Evolutionary conservation across 1,139 yeast species (phyloP), one percentile per base, ranked within the genome.

Genomic region (Yamadazyma friedrichii): DNA sequence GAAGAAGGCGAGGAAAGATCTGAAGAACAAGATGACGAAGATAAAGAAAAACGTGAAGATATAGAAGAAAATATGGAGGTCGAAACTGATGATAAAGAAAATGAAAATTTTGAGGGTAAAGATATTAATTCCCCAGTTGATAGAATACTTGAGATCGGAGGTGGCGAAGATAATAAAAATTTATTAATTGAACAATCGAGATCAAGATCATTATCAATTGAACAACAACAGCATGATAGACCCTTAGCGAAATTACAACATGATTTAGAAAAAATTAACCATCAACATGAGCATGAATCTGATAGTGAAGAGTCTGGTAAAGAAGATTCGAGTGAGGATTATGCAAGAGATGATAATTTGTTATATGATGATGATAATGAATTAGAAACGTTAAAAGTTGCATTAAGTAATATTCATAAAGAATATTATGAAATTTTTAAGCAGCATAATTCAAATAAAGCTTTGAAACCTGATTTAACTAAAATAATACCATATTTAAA

Each of bases 181-280:
- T 57, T 75, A 10, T 58, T 78, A 15, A 63, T 70, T 6, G 79
- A 74, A 41, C 83, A 78, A 52, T 78, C 80, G n/a, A 63, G 70
- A 20, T 78, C 80, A 15, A 66, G 87, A 43, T 71, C 75, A 22
- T 78, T 74, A 27, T 70, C 81, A 0, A 65, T 84, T 15, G 88
- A 82, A 51, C 82, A 80, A 42, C 89, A 78, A 63, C 88, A 75
- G 58, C 77, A 74, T 27, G 88, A 83, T 39, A 65, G 96, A 46
- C 96, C 96, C 0, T 66, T 89, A 47, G 96, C 96, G 0, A 85
- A 83, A 49, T 67, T 88, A 39, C 96, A 88, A 57, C 82, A 83
- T 53, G 82, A 83, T 51, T 67, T 88, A 46, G 91, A 85, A 44
- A 75, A 78, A 46, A 66, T 78, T 31, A 70, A 74, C 40, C 68